Base-by-base conservation (phyloP, 768 basidiomycete genomes). In the Rubroboletus satanas region DNA sequence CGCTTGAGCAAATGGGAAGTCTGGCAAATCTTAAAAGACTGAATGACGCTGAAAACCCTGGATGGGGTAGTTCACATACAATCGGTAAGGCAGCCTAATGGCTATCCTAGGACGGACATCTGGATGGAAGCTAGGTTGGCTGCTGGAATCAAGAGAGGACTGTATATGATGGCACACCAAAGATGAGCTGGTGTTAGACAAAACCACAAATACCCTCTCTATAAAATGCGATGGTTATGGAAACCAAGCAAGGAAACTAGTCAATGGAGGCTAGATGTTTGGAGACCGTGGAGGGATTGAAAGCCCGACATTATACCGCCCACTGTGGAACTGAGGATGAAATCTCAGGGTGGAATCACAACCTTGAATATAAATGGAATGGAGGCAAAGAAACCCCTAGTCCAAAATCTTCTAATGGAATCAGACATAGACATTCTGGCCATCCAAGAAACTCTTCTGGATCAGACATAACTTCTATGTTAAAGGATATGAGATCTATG, bases 121-220 rank as follows among this genome's bases (percentile, higher is more conserved):
- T 49, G 48, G 48, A 29, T 49, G n/a, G 48, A 49, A 5, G 48
- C 48, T 1, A 49, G 48, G 4, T 36, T 49, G 1, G 48, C 36
- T 8, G n/a, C 48, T 10, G 26, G 26, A 21, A 7, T 38, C 2
- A 37, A 49, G 12, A 49, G 11, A 10, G 36, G 36, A 6, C 4
- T 26, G 4, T 26, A 26, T 26, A 26, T 26, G 23, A 26, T 26
- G 23, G 23, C 4, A 4, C 23, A 26, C 9, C 47, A 37, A 0
- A 8, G 36, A 17, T 0, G 36, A 18, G 2, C 1, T 26, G 47
- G 47, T 5, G 17, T 38, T 0, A 12, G 3, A 2, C 7, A 29
- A 7, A n/a, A 2, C 5, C 8, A 49, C 26, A 49, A 49, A 10
- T 38, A 11, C 8, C 47, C 33, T 1, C 26, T 49, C 1, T 49